A percentile compares a stretch with the other conserved stretches of the same genome.
Evolutionary conservation across 2,329 filamentous ascomycete species (phyloP).

Genomic region (Arthroderma sp.): DNA sequence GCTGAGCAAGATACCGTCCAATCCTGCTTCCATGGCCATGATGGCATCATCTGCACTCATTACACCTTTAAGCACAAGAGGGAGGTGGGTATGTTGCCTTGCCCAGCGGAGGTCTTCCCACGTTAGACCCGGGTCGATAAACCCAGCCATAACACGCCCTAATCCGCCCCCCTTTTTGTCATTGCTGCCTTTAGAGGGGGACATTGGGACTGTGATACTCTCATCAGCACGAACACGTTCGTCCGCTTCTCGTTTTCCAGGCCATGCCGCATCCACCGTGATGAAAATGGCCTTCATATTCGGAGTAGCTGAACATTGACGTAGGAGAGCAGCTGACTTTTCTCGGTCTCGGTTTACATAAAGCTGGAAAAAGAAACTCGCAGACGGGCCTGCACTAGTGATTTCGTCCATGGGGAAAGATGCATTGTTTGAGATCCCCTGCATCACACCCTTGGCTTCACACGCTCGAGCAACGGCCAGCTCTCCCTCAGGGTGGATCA

Average conservation of each 20-base stretch:
- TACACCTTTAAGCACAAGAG: conserved; percentile 45
- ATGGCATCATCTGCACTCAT: conserved; percentile 44
- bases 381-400: conserved; percentile 26
- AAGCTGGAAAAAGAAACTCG: conserved; percentile 42
- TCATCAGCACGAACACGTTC: conserved; percentile 40
- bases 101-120: conserved; percentile 46
- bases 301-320: conserved; percentile 27
- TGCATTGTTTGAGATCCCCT: conserved; percentile 50
- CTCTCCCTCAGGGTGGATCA: conserved; percentile 54
- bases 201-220: conserved; percentile 29
- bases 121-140: conserved; percentile 39
- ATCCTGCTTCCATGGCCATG: conserved; percentile 35
- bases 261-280: conserved; percentile 44
- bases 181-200: conserved; percentile 32
- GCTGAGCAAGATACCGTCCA: conserved; percentile 43
- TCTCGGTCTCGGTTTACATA: conserved; percentile 41
- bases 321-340: conserved; percentile 37
- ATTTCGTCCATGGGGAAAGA: conserved; percentile 47
- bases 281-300: conserved; percentile 37
- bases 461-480: conserved; percentile 43
- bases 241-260: conserved; percentile 44
- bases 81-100: conserved; percentile 33
- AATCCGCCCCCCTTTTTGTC: conserved; percentile 43
- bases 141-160: conserved; percentile 39
- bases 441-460: conserved; percentile 39